Base-by-base conservation (phyloP, 805 yeast species). In the Sungouiozyma ichnusensis region DNA sequence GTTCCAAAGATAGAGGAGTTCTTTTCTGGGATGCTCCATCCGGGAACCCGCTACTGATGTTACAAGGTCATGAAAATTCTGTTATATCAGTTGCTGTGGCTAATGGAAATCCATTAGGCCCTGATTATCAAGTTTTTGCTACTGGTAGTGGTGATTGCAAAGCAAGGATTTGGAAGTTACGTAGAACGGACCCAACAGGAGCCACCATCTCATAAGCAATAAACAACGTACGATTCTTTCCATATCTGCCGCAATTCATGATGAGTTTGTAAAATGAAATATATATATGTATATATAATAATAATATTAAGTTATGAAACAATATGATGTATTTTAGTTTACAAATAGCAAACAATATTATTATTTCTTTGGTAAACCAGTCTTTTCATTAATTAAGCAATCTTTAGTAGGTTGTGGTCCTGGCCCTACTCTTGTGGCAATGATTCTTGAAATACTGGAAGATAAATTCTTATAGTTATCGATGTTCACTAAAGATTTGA, bases 111-210 rank as follows among this genome's bases (percentile, higher is more conserved):
- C 69, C 71, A 44, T 72, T 74, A 47, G 82, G 81, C 38, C 53
- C 57, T 24, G 53, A 58, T 31, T 74, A 74, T 47, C 90, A 94
- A 38, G 79, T 85, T 54, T 92, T 90, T 70, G 97, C 97, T 42
- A 88, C 97, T 13, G 97, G 97, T 44, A 76, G 86, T 65, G 98
- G 97, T 62, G 97, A 90, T 66, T 90, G 95, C 65, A 85, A 88
- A 62, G 97, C 97, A 34, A 78, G 96, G 65, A 84, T 90, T 58
- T 90, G 98, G 98, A 77, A 82, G 63, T 86, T 86, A 82, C 78
- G 50, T 15, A 54, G 50, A 41, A 36, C 29, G 7, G 35, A 24
- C 29, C 29, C 9, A 6, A 24, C 29, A 6, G 9, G 11, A 24
- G 29, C 11, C 29, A 24, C 29, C 6, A 24, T 11, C 11, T 24